Conservation (phyloP, 352 stramenopile genomes). For the Thraustochytrium striatum region DNA sequence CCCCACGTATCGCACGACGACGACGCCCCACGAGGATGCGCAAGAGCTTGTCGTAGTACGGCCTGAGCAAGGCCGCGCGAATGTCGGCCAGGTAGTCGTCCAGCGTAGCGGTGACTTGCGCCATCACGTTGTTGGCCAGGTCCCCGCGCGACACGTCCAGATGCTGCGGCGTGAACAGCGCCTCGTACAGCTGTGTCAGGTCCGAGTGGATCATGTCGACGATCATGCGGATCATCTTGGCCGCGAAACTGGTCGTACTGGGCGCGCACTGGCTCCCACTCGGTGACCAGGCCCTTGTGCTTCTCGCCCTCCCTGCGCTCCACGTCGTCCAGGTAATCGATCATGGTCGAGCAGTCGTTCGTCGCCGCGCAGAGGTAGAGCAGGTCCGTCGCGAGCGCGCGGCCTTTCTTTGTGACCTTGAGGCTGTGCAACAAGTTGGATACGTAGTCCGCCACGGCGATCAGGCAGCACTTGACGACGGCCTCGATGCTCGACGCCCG, state of each 20-base stretch:
- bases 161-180: slow-evolving; percentile 25
- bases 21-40: slow-evolving; percentile 21
- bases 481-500: slow-evolving; percentile 21
- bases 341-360: slow-evolving; percentile 31
- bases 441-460: slow-evolving; percentile 42
- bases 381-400: slow-evolving; percentile 24
- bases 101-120: slow-evolving; percentile 5
- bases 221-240: neutral
- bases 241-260: slow-evolving; percentile 33
- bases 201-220: slow-evolving; percentile 46
- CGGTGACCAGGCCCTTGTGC: neutral
- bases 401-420: slow-evolving; percentile 28
- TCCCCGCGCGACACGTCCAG: neutral
- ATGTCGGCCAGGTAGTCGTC: slow-evolving; percentile 39
- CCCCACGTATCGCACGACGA: slow-evolving; percentile 1
- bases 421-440: slow-evolving; percentile 31
- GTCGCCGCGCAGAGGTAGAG: slow-evolving; percentile 27
- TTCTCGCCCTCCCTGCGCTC: neutral
- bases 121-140: slow-evolving; percentile 34
- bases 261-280: slow-evolving; percentile 35
- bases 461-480: slow-evolving; percentile 39
- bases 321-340: slow-evolving; percentile 32
- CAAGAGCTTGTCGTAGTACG: slow-evolving; percentile 37
- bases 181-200: neutral
- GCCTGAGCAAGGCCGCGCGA: neutral